phyloP scores from a whole-genome alignment of 169 alveolate species.

The Miamiensis avidus region DNA sequence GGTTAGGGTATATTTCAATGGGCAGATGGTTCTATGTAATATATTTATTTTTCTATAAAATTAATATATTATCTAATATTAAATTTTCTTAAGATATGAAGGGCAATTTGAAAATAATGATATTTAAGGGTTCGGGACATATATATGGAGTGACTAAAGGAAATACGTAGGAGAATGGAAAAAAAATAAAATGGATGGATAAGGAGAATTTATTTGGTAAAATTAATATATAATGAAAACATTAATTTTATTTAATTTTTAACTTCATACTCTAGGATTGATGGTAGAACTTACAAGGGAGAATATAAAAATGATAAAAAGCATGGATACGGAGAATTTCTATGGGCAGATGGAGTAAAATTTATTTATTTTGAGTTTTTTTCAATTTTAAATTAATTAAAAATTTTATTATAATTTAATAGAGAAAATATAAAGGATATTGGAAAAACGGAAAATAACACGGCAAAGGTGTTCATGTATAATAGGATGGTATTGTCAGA shows the following conservation, averaged over 20 bases:
- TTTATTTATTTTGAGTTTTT: neutral
- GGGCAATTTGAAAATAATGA: slow-evolving; percentile 36
- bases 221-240: too few species aligned
- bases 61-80: neutral
- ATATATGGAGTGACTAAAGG: neutral
- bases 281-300: slow-evolving; percentile 70
- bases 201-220: slow-evolving; percentile 17
- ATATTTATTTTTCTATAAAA: too few species aligned
- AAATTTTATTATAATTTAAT: too few species aligned
- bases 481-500: slow-evolving; percentile 37
- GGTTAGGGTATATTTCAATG: slow-evolving; percentile 26
- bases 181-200: slow-evolving; percentile 52
- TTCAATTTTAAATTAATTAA: neutral
- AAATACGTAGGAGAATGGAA: slow-evolving; percentile 61
- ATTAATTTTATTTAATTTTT: too few species aligned
- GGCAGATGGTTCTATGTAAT: slow-evolving; percentile 32
- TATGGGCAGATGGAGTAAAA: slow-evolving; percentile 72
- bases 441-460: slow-evolving; percentile 70
- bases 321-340: slow-evolving; percentile 68
- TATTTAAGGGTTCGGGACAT: slow-evolving; percentile 32
- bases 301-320: slow-evolving; percentile 65
- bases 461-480: slow-evolving; percentile 72
- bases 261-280: too few species aligned
- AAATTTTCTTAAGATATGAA: slow-evolving; percentile 11
- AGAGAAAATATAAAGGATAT: slow-evolving; percentile 47